Evolutionary conservation across 495 filamentous ascomycete species (phyloP).

Genomic region (Podospora fimiseda): DNA sequence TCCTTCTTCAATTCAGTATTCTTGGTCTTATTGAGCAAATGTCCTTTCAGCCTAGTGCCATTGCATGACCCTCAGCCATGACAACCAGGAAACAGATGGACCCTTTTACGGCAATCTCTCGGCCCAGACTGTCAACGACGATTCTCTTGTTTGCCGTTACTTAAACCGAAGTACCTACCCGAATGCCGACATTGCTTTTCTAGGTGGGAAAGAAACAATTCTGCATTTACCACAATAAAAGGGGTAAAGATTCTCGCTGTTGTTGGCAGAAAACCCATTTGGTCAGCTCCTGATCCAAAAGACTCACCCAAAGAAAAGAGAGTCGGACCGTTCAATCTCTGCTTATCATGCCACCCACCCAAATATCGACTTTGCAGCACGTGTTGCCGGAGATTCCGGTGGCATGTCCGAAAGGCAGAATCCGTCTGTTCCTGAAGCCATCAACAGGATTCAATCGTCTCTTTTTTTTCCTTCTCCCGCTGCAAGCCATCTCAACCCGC

Average conservation of each 20-base stretch:
- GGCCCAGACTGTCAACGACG: slow-evolving; percentile 1
- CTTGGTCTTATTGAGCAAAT: slow-evolving; percentile 11
- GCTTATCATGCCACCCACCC: slow-evolving; percentile 3
- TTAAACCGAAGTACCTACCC: slow-evolving; percentile 7
- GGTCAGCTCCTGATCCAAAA: too few relatives aligned
- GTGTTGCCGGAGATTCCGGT: slow-evolving; percentile 1
- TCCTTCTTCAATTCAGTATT: too few relatives aligned
- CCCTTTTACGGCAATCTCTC: slow-evolving; percentile 16
- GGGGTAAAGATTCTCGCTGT: too few relatives aligned
- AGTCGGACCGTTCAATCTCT: background rate
- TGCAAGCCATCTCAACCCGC: background rate
- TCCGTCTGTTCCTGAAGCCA: background rate
- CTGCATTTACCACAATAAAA: background rate
- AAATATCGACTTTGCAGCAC: background rate
- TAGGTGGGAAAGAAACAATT: slow-evolving; percentile 1
- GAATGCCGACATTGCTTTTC: slow-evolving; percentile 1
- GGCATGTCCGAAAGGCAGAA: background rate
- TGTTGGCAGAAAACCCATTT: too few relatives aligned
- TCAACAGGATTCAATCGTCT: background rate
- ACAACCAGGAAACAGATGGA: slow-evolving; percentile 8
- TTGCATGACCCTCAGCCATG: slow-evolving; percentile 15
- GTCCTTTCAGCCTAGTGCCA: slow-evolving; percentile 12
- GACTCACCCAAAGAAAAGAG: background rate
- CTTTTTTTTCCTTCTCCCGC: background rate
- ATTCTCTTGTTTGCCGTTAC: background rate